A percentile compares a stretch with the other conserved stretches of the same genome.
Evolutionary conservation across 139 green algal genomes (phyloP).

Genomic region (Chlamydomonas sp.): DNA sequence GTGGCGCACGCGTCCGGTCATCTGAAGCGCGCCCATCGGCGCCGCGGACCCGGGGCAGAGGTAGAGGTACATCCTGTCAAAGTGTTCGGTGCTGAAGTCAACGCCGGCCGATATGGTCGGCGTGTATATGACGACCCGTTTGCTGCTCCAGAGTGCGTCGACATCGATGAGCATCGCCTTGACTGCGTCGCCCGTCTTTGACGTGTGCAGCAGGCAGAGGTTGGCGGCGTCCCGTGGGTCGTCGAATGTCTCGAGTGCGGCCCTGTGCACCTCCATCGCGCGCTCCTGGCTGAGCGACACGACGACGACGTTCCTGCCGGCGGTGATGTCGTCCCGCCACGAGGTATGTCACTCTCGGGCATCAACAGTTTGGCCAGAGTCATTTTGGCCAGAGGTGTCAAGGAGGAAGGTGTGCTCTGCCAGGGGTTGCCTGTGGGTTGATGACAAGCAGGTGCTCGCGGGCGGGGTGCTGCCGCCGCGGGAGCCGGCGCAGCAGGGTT

Average conservation of each 20-base stretch:
- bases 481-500: too few relatives aligned
- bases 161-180: conserved; percentile 7
- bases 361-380: too few relatives aligned
- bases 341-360: too few relatives aligned
- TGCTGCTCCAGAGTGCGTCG: conserved; percentile 2
- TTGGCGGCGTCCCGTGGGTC: neutral
- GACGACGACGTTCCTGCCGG: neutral
- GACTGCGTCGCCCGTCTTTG: neutral
- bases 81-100: conserved; percentile 9
- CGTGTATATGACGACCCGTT: conserved; percentile 3
- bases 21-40: neutral
- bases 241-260: neutral
- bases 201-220: neutral
- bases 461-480: too few relatives aligned
- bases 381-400: too few relatives aligned
- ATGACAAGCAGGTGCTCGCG: too few relatives aligned
- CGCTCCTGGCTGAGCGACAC: neutral
- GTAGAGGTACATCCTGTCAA: conserved; percentile 4
- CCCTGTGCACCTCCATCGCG: neutral
- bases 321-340: neutral
- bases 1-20: conserved; percentile 13
- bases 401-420: too few relatives aligned
- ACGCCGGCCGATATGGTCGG: conserved; percentile 13
- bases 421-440: too few relatives aligned
- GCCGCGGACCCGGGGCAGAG: neutral